Evolutionary conservation across 2,329 filamentous ascomycete genomes (phyloP).

Genomic region (Byssothecium circinans): DNA sequence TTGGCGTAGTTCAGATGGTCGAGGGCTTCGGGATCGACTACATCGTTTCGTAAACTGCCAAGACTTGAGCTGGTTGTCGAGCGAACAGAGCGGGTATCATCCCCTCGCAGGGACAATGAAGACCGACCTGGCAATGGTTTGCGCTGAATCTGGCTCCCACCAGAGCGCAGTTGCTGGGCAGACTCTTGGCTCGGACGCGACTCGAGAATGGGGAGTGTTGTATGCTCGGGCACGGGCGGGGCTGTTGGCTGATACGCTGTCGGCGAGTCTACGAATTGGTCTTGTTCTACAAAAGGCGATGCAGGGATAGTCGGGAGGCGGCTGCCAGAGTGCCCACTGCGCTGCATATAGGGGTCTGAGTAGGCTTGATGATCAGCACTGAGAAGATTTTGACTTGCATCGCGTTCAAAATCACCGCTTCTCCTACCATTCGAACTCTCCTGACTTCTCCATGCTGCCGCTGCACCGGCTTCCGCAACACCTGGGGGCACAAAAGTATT

Average conservation of each 20-base stretch:
- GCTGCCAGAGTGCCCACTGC: conserved; percentile 31
- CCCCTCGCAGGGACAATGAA: conserved; percentile 40
- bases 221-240: conserved; percentile 42
- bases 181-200: conserved; percentile 26
- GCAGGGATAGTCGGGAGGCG: conserved; percentile 51
- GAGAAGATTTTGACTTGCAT: conserved; percentile 22
- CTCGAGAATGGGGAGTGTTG: conserved; percentile 22
- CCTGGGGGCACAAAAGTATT: conserved; percentile 50
- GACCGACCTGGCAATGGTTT: conserved; percentile 49
- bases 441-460: conserved; percentile 44
- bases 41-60: conserved; percentile 46
- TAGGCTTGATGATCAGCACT: conserved; percentile 54
- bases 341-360: conserved; percentile 59
- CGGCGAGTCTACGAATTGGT: conserved; percentile 40
- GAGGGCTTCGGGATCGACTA: conserved; percentile 51
- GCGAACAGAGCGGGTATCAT: conserved; percentile 37
- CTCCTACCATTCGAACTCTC: conserved; percentile 34
- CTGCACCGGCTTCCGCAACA: conserved; percentile 43
- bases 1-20: conserved; percentile 41
- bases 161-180: conserved; percentile 28
- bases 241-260: conserved; percentile 34
- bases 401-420: conserved; percentile 35
- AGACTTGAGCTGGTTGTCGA: conserved; percentile 48
- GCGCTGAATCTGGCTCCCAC: conserved; percentile 33
- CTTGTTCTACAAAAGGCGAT: conserved; percentile 47